These are phyloP conservation scores for Tarenaya hassleriana DNA, from an alignment of 345 rosid species.

Conservation along the genomic window DNA sequence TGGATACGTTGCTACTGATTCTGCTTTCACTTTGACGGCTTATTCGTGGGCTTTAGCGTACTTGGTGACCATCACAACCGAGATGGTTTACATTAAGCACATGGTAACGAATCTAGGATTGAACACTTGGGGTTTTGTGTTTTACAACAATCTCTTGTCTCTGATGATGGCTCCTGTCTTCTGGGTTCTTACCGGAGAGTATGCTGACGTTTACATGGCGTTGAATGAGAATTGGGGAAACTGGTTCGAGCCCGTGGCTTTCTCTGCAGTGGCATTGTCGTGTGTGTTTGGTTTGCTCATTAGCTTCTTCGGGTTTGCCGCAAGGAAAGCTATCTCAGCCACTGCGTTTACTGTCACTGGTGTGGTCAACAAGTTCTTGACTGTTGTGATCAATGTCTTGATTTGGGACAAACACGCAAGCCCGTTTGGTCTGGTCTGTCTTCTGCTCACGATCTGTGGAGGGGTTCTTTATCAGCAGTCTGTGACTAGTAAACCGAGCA, in stretches of 20 bases:
- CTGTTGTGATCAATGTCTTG: conserved; percentile 83
- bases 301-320: conserved; percentile 93
- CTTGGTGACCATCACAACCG: conserved; percentile 78
- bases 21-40: conserved; percentile 74
- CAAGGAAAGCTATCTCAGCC: conserved; percentile 88
- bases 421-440: conserved; percentile 84
- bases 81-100: conserved; percentile 97
- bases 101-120: conserved; percentile 88
- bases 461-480: conserved; percentile 97
- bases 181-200: conserved; percentile 84
- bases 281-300: conserved; percentile 91
- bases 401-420: conserved; percentile 98
- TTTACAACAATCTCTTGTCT: conserved; percentile 80
- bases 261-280: conserved; percentile 65
- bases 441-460: conserved; percentile 72
- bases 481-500: conserved; percentile 36
- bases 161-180: conserved; percentile 89
- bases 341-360: conserved; percentile 97
- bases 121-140: conserved; percentile 95
- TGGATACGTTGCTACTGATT: conserved; percentile 93
- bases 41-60: conserved; percentile 95
- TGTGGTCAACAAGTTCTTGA: conserved; percentile 94
- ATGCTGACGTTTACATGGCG: conserved; percentile 54
- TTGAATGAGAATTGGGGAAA: conserved; percentile 42
- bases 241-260: conserved; percentile 55